phyloP scores from a whole-genome alignment of 352 stramenopile species.

The Thalassiosira sp. region DNA sequence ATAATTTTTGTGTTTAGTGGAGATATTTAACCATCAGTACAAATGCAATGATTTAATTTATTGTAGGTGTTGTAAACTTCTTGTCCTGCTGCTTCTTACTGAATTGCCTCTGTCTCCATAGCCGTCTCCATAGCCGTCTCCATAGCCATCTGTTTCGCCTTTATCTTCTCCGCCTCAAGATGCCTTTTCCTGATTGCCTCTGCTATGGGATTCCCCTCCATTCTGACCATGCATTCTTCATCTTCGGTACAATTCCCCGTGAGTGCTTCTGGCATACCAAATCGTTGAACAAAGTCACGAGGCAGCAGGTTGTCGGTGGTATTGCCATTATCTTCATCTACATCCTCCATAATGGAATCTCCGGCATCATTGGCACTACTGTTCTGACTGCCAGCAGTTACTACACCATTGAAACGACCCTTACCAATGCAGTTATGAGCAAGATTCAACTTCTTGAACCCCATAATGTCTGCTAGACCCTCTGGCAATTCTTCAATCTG shows the following conservation, averaged over 20 bases:
- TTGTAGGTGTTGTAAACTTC: neutral
- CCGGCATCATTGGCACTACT: neutral
- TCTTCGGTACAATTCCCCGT: slow-evolving; percentile 22
- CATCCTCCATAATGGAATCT: neutral
- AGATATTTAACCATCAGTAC: no score
- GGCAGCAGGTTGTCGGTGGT: slow-evolving; percentile 12
- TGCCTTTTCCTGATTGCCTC: slow-evolving; percentile 16
- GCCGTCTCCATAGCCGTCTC: neutral
- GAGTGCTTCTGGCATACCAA: slow-evolving; percentile 21
- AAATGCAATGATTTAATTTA: no score
- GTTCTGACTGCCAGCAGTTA: neutral
- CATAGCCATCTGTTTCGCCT: neutral
- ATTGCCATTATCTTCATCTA: neutral
- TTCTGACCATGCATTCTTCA: slow-evolving; percentile 3
- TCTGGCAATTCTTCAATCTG: slow-evolving; percentile 21
- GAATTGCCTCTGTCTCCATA: neutral
- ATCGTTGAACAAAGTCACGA: slow-evolving; percentile 31
- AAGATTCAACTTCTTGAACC: slow-evolving; percentile 31
- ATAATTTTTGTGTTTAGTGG: no score
- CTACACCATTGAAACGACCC: neutral
- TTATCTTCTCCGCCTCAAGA: slow-evolving; percentile 19
- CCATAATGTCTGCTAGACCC: slow-evolving; percentile 9
- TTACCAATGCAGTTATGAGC: slow-evolving; percentile 30
- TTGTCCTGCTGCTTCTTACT: neutral
- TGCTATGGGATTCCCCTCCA: slow-evolving; percentile 28